Evolutionary conservation across 805 yeast species (phyloP), one percentile per base, ranked within the genome.

Genomic region (Suhomyces emberorum): DNA sequence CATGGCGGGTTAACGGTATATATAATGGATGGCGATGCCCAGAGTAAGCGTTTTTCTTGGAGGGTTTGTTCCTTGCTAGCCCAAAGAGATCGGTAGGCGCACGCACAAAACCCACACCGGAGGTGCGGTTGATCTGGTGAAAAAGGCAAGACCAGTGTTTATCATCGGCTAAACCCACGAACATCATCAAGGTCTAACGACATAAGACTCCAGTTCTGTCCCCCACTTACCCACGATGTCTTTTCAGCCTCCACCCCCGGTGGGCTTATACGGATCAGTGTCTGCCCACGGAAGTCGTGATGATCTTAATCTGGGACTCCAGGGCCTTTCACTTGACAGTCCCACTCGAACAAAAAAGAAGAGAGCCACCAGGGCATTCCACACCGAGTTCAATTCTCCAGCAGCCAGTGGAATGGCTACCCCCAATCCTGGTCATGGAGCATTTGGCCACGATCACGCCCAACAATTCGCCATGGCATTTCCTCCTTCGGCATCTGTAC

Each of bases 351-450:
- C 44, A 22, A 58, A 57, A 47, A 57, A 57, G 36, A 61, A 60
- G 37, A 43, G 64, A 39, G 43, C 55, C 4, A 57, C 47, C 9
- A 43, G 69, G 42, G 66, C 66, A 4, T 59, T 42, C 41, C 65
- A 59, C 37, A 39, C 55, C 17, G 61, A 51, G 17, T 51, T 46
- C 33, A 42, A 36, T 28, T 20, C 45, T 12, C 37, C 43, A 22
- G 27, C 14, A 10, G 17, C 35, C 39, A 17, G 20, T 17, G 18
- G 36, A 17, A 11, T 27, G 10, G 26, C 12, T 20, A 23, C 29
- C 18, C 37, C 32, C 26, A 23, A 11, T 11, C 26, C 12, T 8
- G 9, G 9, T 6, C 26, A 23, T 11, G 26, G 12, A 11, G 12
- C 26, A 26, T 23, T 19, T 15, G 16, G 26, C 26, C 20, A 27